phyloP scores from a whole-genome alignment of 768 basidiomycete species.

The Suillus paluster region DNA sequence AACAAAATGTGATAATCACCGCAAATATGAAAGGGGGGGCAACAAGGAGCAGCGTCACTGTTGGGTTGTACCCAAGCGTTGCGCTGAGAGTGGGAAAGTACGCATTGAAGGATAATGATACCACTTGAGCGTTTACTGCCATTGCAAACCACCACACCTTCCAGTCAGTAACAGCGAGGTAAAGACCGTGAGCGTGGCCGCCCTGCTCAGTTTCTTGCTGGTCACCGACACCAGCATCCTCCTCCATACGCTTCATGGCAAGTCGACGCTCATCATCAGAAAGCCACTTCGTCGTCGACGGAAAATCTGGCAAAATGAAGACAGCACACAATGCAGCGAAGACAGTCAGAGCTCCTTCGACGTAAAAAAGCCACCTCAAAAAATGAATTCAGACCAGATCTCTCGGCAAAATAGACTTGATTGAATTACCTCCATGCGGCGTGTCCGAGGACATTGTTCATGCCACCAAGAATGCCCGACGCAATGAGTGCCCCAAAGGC shows the following conservation, averaged over 20 bases:
- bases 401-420: constrained; percentile 1
- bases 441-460: constrained; percentile 53
- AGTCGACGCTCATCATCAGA: constrained; percentile 45
- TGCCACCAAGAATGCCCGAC: constrained; percentile 48
- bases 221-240: constrained; percentile 67
- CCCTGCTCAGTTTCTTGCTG: constrained; percentile 48
- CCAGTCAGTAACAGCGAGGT: constrained; percentile 72
- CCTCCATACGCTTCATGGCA: constrained; percentile 61
- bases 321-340: constrained; percentile 49
- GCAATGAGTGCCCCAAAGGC: constrained; percentile 59
- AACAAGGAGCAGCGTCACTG: constrained; percentile 71
- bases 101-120: constrained; percentile 77
- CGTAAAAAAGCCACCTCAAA: constrained; percentile 51
- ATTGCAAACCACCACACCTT: constrained; percentile 82
- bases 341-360: constrained; percentile 50
- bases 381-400: constrained; percentile 11
- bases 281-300: constrained; percentile 40
- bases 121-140: constrained; percentile 36
- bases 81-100: constrained; percentile 79
- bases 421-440: constrained; percentile 53
- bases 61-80: constrained; percentile 69
- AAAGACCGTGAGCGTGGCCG: constrained; percentile 50
- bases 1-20: constrained; percentile 54
- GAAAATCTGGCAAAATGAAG: constrained; percentile 56
- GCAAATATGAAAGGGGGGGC: constrained; percentile 77